Base-by-base conservation (phyloP, 192 early-diverging fungal species). In the Cladochytrium replicatum region DNA sequence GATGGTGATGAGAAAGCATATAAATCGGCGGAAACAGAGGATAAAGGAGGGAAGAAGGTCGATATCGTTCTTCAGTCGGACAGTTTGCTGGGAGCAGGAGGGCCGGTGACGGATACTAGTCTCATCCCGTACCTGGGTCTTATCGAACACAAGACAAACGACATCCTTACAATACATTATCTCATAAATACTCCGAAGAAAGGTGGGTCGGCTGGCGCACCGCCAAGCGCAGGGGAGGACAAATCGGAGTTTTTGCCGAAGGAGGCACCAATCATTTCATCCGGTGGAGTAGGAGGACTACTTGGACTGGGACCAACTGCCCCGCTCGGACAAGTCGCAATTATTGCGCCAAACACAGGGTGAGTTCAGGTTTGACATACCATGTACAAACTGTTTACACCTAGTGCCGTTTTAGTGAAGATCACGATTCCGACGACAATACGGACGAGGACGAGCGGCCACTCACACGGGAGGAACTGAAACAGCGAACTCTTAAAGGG, bases 391-490 rank as follows among this genome's bases (percentile, higher is more conserved):
- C n/a, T n/a, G n/a, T n/a, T n/a, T n/a, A n/a, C n/a, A n/a, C n/a
- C n/a, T n/a, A n/a, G n/a, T n/a, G n/a, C 22, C 30, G 7, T 17
- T 32, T 6, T 2, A 75, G 73, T 3, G 73, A 75, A 55, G 73
- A 75, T 39, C 73, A 75, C 46, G 68, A 75, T 48, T 59, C 58
- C 13, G 67, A 61, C 42, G 73, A 72, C 43, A n/a, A n/a, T n/a
- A 64, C 68, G 17, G 73, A 75, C 13, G 73, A 75, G 22, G 73
- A 75, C 30, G 73, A 75, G 41, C 57, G 73, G 55, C 73, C 73
- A n/a, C 38, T 75, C 29, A 75, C 68, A 2, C 48, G 73, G 22
- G 73, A 75, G 28, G 73, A 75, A 42, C 50, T 75, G 11, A 68
- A 61, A 32, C 65, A 69, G 52, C 60, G 64, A 24, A 75, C 73